Evolutionary conservation across 306 rosid species (phyloP).

Genomic region (Vigna nakashimae): DNA sequence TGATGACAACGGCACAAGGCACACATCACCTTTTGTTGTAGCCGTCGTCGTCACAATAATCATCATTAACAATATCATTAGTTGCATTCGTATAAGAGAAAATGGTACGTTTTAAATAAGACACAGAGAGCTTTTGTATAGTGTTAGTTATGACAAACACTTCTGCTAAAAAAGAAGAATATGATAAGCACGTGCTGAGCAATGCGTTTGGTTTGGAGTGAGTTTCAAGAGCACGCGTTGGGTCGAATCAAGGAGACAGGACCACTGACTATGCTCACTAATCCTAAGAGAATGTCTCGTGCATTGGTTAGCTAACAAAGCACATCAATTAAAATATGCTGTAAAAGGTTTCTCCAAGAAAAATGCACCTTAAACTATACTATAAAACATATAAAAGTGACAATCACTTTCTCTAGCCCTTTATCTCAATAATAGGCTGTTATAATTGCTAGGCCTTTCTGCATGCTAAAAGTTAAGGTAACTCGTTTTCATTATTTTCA

Average conservation of each 20-base stretch:
- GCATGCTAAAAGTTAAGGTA: constrained; percentile 38
- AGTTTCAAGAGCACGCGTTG: constrained; percentile 92
- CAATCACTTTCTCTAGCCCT: constrained; percentile 57
- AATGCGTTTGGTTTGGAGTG: constrained; percentile 61
- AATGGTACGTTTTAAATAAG: constrained; percentile 36
- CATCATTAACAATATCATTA: constrained; percentile 64
- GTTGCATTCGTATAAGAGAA: constrained; percentile 42
- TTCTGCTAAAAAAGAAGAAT: constrained; percentile 54
- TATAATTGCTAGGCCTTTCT: constrained; percentile 63
- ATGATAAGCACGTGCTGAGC: constrained; percentile 73
- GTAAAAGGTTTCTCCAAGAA: constrained; percentile 55
- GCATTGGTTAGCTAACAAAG: constrained; percentile 60
- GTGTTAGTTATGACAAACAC: constrained; percentile 40
- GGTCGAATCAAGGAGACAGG: constrained; percentile 92
- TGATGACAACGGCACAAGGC: constrained; percentile 23
- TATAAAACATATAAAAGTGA: constrained; percentile 30
- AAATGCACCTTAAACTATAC: constrained; percentile 40
- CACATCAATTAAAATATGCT: constrained; percentile 25
- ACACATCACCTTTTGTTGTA: constrained; percentile 38
- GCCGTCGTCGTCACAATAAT: constrained; percentile 42
- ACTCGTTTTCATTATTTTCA: constrained; percentile 33
- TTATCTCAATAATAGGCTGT: constrained; percentile 61
- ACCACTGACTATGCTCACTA: constrained; percentile 74
- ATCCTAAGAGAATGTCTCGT: constrained; percentile 76
- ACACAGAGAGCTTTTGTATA: constrained; percentile 14